Evolutionary conservation across 1,284 basidiomycete genomes (phyloP).

Genomic region (Irpex sp.): DNA sequence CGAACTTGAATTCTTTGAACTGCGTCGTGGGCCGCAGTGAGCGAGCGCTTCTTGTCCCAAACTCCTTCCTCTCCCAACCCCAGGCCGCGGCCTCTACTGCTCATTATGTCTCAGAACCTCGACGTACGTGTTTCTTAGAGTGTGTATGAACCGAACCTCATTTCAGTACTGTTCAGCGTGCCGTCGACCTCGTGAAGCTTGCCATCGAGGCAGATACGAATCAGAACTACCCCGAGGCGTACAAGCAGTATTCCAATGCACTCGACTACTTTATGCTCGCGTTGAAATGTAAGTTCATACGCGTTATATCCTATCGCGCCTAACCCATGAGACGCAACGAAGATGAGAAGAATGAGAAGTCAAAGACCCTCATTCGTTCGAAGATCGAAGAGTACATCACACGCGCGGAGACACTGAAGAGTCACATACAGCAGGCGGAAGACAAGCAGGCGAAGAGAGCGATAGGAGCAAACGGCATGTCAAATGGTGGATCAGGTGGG

Average conservation of each 20-base stretch:
- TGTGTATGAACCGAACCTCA: too few relatives aligned
- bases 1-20: too few relatives aligned
- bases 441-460: slow-evolving; percentile 83
- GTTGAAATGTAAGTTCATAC: slow-evolving; percentile 71
- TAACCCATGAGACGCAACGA: slow-evolving; percentile 10
- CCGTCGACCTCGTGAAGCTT: slow-evolving; percentile 94
- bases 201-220: slow-evolving; percentile 97
- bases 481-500: slow-evolving; percentile 68
- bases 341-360: slow-evolving; percentile 98
- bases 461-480: slow-evolving; percentile 83
- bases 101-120: slow-evolving; percentile 42
- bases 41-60: background rate
- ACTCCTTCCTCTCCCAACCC: background rate
- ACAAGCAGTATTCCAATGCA: slow-evolving; percentile 94
- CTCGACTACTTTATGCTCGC: slow-evolving; percentile 98
- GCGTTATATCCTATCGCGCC: background rate
- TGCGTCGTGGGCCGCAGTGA: too few relatives aligned
- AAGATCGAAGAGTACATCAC: slow-evolving; percentile 95
- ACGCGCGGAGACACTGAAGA: slow-evolving; percentile 94
- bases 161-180: slow-evolving; percentile 35
- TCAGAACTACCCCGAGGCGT: slow-evolving; percentile 94
- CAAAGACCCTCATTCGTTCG: slow-evolving; percentile 87
- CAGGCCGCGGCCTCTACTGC: slow-evolving; percentile 7
- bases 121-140: slow-evolving; percentile 32
- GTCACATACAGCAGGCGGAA: slow-evolving; percentile 71